phyloP scores from a whole-genome alignment of 257 asterid genomes.

The Solanum corneliomulleri region DNA sequence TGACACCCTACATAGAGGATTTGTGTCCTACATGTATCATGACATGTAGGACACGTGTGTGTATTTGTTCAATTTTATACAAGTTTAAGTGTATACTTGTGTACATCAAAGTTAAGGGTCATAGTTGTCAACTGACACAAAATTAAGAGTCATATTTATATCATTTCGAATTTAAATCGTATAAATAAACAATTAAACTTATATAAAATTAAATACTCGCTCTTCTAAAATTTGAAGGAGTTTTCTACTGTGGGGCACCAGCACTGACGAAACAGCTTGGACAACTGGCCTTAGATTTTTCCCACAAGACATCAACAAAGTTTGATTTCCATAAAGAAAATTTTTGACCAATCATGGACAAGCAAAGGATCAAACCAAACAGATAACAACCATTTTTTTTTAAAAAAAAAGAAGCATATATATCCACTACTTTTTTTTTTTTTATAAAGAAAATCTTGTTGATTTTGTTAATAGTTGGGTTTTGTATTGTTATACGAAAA shows the following conservation, averaged over 20 bases:
- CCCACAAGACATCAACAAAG: slow-evolving; percentile 47
- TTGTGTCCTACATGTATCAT: neutral
- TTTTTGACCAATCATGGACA: slow-evolving; percentile 9
- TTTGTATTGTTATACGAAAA: neutral
- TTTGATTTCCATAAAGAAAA: slow-evolving; percentile 63
- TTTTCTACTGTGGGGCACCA: slow-evolving; percentile 64
- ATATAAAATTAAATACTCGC: fast-evolving
- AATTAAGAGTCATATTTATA: too few relatives aligned
- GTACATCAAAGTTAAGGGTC: too few relatives aligned
- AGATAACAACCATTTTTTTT: neutral
- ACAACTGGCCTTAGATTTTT: slow-evolving; percentile 52
- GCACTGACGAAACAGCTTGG: slow-evolving; percentile 40
- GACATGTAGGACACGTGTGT: neutral
- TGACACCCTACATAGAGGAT: too few relatives aligned
- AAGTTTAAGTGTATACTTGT: too few relatives aligned
- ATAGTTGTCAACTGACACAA: too few relatives aligned
- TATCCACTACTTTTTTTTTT: neutral
- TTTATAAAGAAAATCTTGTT: neutral
- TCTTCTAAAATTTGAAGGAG: slow-evolving; percentile 30
- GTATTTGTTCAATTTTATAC: too few relatives aligned
- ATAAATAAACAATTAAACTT: too few relatives aligned
- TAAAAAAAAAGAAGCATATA: neutral
- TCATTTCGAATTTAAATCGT: too few relatives aligned
- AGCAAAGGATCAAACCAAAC: neutral
- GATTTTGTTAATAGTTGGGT: neutral